Percentiles rank a stretch among this genome's conserved stretches.
Evolutionary conservation across 1,284 basidiomycete genomes (phyloP).

Genomic region (Melampsora americana): DNA sequence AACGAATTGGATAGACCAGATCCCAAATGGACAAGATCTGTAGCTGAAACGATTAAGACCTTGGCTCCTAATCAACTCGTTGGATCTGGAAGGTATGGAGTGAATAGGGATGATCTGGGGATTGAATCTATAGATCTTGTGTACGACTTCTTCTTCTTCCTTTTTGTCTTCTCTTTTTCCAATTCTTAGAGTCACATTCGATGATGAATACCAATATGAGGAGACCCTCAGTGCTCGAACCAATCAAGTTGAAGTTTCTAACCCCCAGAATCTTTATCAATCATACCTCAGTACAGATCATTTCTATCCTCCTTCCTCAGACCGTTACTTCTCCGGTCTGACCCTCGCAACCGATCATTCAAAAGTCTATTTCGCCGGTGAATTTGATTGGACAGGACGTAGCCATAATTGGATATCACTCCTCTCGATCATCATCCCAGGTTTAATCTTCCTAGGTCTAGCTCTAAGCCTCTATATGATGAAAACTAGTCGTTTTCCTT

Average conservation of each 20-base stretch:
- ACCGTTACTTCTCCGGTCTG: constrained; percentile 44
- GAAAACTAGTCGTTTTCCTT: neutral
- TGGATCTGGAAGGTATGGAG: constrained; percentile 43
- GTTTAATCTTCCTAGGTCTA: constrained; percentile 10
- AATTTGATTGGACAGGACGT: constrained; percentile 50
- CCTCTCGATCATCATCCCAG: constrained; percentile 22
- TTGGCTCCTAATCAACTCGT: constrained; percentile 54
- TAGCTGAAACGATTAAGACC: constrained; percentile 52
- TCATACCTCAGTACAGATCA: constrained; percentile 47
- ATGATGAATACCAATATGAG: no score
- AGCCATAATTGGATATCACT: constrained; percentile 22
- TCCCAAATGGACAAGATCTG: constrained; percentile 53
- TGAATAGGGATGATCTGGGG: constrained; percentile 16
- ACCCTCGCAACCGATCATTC: constrained; percentile 45
- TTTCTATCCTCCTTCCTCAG: constrained; percentile 46
- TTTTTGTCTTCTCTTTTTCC: neutral
- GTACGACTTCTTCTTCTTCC: neutral
- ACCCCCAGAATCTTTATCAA: neutral
- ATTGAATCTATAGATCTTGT: constrained; percentile 29
- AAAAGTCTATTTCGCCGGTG: constrained; percentile 50
- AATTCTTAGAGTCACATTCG: no score
- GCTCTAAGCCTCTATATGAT: constrained; percentile 22
- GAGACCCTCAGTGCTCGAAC: no score
- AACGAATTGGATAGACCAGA: constrained; percentile 55
- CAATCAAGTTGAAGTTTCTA: neutral